phyloP scores from a whole-genome alignment of 176 grass and related monocot species.

The Rhipidocladum racemiflorum region DNA sequence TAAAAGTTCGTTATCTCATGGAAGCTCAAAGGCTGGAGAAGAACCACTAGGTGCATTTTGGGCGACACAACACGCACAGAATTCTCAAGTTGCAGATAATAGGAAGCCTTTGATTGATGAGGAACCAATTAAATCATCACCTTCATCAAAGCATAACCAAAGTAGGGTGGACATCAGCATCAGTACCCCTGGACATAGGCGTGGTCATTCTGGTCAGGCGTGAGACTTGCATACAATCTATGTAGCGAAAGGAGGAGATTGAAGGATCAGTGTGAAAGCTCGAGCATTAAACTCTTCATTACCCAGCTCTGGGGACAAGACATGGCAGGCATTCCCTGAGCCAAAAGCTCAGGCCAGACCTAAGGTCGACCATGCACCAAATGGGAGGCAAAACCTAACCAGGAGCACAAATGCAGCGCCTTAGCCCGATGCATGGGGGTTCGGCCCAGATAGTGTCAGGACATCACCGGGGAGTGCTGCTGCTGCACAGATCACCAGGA shows the following conservation, averaged over 20 bases:
- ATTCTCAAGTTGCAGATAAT: slow-evolving; percentile 42
- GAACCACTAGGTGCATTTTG: slow-evolving; percentile 72
- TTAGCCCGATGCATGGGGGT: slow-evolving; percentile 43
- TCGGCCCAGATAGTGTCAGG: slow-evolving; percentile 39
- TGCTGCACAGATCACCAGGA: slow-evolving; percentile 23
- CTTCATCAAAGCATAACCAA: slow-evolving; percentile 46
- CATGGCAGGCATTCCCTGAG: slow-evolving; percentile 60
- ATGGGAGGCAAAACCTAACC: slow-evolving; percentile 32
- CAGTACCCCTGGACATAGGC: slow-evolving; percentile 36
- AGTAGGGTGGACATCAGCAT: slow-evolving; percentile 33
- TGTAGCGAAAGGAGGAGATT: too few relatives aligned
- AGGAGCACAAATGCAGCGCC: slow-evolving; percentile 15
- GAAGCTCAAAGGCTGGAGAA: slow-evolving; percentile 37
- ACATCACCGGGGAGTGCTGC: slow-evolving; percentile 28
- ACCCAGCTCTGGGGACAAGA: slow-evolving; percentile 46
- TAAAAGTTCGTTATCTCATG: slow-evolving; percentile 41
- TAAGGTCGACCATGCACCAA: slow-evolving; percentile 42
- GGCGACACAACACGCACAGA: slow-evolving; percentile 56
- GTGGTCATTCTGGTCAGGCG: slow-evolving; percentile 43
- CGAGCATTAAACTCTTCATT: slow-evolving; percentile 41
- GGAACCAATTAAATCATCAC: slow-evolving; percentile 40
- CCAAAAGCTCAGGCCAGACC: slow-evolving; percentile 41
- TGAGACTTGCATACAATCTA: too few relatives aligned
- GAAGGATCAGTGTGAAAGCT: slow-evolving; percentile 73
- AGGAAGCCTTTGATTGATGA: slow-evolving; percentile 46